These are phyloP conservation scores for Tuber calosporum DNA, from an alignment of 495 filamentous ascomycete species.

Conservation along the genomic window DNA sequence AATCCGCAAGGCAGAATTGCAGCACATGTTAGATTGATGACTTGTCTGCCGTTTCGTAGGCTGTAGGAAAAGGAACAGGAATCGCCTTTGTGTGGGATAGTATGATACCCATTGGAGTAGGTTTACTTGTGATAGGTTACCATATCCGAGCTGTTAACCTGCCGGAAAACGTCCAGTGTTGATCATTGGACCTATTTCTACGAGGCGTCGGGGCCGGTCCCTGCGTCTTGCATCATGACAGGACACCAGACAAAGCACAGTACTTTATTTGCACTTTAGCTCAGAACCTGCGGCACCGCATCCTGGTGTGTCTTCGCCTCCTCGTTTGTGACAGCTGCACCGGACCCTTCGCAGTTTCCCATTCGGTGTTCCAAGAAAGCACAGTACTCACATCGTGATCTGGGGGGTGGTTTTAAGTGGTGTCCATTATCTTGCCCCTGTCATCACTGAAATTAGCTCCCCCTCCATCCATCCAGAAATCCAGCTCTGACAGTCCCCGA, in stretches of 20 bases:
- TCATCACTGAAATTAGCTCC: not conserved
- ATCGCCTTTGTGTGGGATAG: not conserved
- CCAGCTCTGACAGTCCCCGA: not conserved
- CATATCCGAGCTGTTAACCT: not conserved
- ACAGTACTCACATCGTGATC: not conserved
- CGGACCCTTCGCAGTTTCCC: not conserved
- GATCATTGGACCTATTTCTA: not conserved
- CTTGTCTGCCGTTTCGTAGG: not conserved
- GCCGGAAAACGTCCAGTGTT: not conserved
- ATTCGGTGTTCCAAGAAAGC: not conserved
- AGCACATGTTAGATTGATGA: too few species aligned
- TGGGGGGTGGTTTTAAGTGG: not conserved
- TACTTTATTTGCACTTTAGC: not conserved
- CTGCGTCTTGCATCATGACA: not conserved
- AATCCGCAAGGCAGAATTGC: too few species aligned
- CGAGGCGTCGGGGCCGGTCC: not conserved
- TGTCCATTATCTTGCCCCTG: not conserved
- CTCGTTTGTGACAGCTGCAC: not conserved
- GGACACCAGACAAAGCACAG: not conserved
- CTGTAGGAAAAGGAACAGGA: not conserved
- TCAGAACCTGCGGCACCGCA: not conserved
- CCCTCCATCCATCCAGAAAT: not conserved
- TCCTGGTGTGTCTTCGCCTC: not conserved
- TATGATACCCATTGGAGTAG: not conserved
- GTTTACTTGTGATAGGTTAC: not conserved